Base-by-base conservation (phyloP, 2,329 filamentous ascomycete species). In the Alternaria viburni region DNA sequence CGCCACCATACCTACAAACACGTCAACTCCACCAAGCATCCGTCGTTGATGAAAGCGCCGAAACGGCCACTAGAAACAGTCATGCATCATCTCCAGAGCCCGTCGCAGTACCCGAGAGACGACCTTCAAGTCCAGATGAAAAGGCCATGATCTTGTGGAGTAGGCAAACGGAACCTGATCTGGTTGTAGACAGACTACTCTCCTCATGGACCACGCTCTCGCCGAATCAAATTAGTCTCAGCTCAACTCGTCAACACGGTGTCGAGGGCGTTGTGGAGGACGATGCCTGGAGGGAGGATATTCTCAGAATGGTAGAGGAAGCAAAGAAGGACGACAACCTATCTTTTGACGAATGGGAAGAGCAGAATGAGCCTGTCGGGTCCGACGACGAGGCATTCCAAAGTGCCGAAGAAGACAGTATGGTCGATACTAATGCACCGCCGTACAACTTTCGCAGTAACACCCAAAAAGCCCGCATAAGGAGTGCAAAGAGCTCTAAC, bases 171-270 rank as follows among this genome's bases (percentile, higher is more conserved):
- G 66, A 69, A 13, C 63, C 66, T 1, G 59, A 21, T 11, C 17
- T 44, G 10, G 69, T 72, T 8, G 68, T 60, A 3, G 65, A 73
- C 15, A 61, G 68, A 56, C 57, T 73, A 9, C 65, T 73, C 7
- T 54, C 43, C 8, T 52, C 65, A 1, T 69, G 69, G 68, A 72
- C 69, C 3, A 62, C 52, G 9, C 61, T 71, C 8, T 57, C 60
- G 0, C 4, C 46, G 2, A 59, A 54, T 21, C 67, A 68, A 11
- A 68, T 71, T 11, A 41, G 41, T n/a, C 49, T 50, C 43, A 71
- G 63, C 41, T 59, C 59, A 6, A 50, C 44, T 28, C 58, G 45
- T 6, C 26, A 62, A 12, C 36, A 41, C n/a, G n/a, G 36, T 1
- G 1, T 1, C 4, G 8, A 41, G n/a, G 36, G 36, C 3, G 30